A percentile compares a stretch with the other conserved stretches of the same genome.
Conservation (phyloP, 2,329 filamentous ascomycete species). For the Cordyceps pruinosa region DNA sequence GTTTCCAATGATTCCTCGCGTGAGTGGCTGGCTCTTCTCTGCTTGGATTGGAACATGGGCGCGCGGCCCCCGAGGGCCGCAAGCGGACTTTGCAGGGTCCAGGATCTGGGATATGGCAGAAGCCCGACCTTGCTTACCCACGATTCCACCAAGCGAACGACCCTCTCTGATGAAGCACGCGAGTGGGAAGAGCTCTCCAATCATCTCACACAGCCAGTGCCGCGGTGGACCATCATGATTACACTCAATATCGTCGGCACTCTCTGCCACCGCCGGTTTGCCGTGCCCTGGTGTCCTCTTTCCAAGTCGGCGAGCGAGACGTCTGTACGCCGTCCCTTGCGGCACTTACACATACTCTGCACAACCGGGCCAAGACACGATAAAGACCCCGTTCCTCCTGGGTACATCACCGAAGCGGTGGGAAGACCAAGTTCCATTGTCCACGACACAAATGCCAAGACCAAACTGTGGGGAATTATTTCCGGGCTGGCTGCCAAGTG, state of each 20-base stretch:
- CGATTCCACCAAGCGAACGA: background rate
- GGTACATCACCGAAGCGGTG: background rate
- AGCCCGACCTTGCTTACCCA: conserved; percentile 1
- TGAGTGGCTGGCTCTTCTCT: background rate
- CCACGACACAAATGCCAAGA: background rate
- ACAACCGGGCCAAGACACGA: too few species aligned
- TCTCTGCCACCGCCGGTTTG: background rate
- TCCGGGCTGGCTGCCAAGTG: background rate
- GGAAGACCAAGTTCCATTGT: background rate
- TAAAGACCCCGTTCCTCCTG: too few species aligned
- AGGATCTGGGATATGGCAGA: background rate
- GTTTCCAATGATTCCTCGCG: background rate
- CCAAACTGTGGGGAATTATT: background rate
- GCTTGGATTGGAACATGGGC: background rate
- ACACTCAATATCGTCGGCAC: background rate
- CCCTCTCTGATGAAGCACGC: background rate
- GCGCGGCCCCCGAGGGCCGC: background rate
- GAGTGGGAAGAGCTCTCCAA: background rate
- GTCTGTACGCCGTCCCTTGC: too few species aligned
- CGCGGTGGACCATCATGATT: background rate
- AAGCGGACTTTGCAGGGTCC: background rate
- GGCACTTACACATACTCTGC: background rate
- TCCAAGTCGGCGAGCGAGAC: too few species aligned
- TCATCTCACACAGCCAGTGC: background rate
- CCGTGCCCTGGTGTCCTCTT: too few species aligned